A percentile compares a stretch with the other conserved stretches of the same genome.
phyloP scores from a whole-genome alignment of 2,329 filamentous ascomycete genomes.

The Emericellopsis cladophorae region DNA sequence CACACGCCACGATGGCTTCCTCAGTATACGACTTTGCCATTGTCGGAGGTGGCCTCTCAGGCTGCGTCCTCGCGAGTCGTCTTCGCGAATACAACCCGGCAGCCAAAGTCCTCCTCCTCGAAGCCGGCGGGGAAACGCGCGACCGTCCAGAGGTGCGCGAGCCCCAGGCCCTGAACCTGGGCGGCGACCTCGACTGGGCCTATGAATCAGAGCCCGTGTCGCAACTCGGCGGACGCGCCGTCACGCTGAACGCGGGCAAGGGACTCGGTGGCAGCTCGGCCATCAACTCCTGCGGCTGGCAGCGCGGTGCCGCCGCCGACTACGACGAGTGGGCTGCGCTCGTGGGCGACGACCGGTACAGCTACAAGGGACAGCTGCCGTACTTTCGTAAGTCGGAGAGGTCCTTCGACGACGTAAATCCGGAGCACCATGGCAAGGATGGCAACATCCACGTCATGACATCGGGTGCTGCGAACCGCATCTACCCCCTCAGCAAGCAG shows the following conservation, averaged over 20 bases:
- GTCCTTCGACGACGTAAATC: conserved; percentile 13
- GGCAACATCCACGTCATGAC: conserved; percentile 20
- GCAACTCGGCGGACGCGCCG: conserved; percentile 9
- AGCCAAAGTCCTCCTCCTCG: conserved; percentile 21
- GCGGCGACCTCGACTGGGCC: conserved; percentile 19
- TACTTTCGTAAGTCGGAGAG: conserved; percentile 28
- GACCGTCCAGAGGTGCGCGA: conserved; percentile 6
- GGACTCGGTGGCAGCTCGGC: conserved; percentile 25
- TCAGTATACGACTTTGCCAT: conserved; percentile 13
- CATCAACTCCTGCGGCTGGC: conserved; percentile 28
- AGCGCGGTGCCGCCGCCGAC: conserved; percentile 27
- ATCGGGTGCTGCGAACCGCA: conserved; percentile 16
- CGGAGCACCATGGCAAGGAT: conserved; percentile 22
- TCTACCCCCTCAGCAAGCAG: conserved; percentile 22
- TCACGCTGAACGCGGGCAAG: conserved; percentile 19
- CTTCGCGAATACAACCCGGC: conserved; percentile 7
- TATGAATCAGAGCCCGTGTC: conserved; percentile 18
- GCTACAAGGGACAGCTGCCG: conserved; percentile 28
- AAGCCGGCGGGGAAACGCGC: conserved; percentile 19
- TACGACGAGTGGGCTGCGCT: conserved; percentile 28
- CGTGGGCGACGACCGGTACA: conserved; percentile 26
- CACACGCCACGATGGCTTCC: not conserved
- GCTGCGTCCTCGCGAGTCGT: conserved; percentile 19
- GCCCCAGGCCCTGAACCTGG: conserved; percentile 12
- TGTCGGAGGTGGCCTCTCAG: conserved; percentile 17